Evolutionary conservation across 768 basidiomycete species (phyloP).

Genomic region (Rubroboletus pulcherrimus): DNA sequence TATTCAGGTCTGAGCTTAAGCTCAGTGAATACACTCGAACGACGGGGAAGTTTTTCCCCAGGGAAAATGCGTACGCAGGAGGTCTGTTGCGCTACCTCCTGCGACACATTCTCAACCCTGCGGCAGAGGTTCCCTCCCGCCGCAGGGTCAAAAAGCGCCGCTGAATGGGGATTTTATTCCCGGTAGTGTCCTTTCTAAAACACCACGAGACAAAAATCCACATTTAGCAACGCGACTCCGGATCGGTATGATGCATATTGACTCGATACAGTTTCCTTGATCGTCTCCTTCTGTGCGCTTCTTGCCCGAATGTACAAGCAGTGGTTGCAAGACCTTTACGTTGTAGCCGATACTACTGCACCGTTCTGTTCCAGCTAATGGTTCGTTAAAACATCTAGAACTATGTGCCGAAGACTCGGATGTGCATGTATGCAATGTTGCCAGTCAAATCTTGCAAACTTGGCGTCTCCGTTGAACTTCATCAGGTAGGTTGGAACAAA

Average conservation of each 20-base stretch:
- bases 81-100: constrained; percentile 13
- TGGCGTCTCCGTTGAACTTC: neutral
- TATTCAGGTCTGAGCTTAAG: constrained; percentile 6
- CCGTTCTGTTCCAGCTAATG: neutral
- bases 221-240: neutral
- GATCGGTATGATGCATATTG: neutral
- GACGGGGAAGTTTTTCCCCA: constrained; percentile 13
- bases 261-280: neutral
- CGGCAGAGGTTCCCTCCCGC: neutral
- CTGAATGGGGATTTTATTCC: constrained; percentile 13
- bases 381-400: no score
- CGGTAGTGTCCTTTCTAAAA: neutral
- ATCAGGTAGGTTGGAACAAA: neutral
- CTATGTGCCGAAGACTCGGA: neutral
- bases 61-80: constrained; percentile 13
- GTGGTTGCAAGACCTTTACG: neutral
- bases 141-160: constrained; percentile 3
- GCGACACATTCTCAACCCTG: constrained; percentile 12
- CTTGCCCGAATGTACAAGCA: neutral
- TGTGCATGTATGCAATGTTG: neutral
- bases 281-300: neutral
- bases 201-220: constrained; percentile 1
- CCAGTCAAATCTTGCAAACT: neutral
- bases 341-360: neutral
- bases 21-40: constrained; percentile 9